Percentiles rank a stretch among this genome's conserved stretches.
These are phyloP conservation scores for Beverwykella pulmonaria DNA, from an alignment of 495 filamentous ascomycete genomes.

Conservation along the genomic window DNA sequence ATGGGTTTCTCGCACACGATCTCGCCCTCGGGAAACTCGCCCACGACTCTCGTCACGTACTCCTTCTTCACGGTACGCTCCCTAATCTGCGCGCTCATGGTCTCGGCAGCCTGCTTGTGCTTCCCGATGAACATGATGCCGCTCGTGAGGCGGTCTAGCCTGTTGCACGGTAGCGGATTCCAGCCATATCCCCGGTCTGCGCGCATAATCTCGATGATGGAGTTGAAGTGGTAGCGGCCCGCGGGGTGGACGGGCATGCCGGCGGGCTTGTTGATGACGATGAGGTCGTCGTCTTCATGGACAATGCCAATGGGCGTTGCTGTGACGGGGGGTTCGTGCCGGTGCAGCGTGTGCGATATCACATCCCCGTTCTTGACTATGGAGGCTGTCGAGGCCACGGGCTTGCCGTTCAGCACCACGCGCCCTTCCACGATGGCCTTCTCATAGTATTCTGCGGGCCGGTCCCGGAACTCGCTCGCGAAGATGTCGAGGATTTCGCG, in stretches of 20 bases:
- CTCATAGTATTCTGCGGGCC: slow-evolving; percentile 84
- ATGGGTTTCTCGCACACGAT: slow-evolving; percentile 91
- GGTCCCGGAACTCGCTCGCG: slow-evolving; percentile 80
- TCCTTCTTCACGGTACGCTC: slow-evolving; percentile 84
- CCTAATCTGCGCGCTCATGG: slow-evolving; percentile 69
- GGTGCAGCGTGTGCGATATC: slow-evolving; percentile 90
- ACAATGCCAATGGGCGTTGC: slow-evolving; percentile 77
- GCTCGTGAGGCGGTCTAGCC: slow-evolving; percentile 90
- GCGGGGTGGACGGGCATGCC: slow-evolving; percentile 94
- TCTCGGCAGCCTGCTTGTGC: slow-evolving; percentile 73
- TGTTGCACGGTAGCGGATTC: slow-evolving; percentile 82
- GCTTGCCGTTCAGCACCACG: slow-evolving; percentile 73
- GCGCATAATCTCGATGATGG: slow-evolving; percentile 88
- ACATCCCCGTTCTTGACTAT: slow-evolving; percentile 78
- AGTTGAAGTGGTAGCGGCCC: slow-evolving; percentile 93
- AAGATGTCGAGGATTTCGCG: slow-evolving; percentile 78
- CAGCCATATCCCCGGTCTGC: slow-evolving; percentile 70
- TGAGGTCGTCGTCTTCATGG: slow-evolving; percentile 86
- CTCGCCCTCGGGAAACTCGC: slow-evolving; percentile 77
- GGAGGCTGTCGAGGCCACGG: slow-evolving; percentile 55
- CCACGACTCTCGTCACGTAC: slow-evolving; percentile 88
- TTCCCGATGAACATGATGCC: slow-evolving; percentile 98
- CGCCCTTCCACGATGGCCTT: slow-evolving; percentile 77
- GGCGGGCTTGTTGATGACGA: slow-evolving; percentile 95
- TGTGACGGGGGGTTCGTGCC: slow-evolving; percentile 91